phyloP scores from a whole-genome alignment of 108 stramenopile genomes.

The Pseudonitzschia multistriata region DNA sequence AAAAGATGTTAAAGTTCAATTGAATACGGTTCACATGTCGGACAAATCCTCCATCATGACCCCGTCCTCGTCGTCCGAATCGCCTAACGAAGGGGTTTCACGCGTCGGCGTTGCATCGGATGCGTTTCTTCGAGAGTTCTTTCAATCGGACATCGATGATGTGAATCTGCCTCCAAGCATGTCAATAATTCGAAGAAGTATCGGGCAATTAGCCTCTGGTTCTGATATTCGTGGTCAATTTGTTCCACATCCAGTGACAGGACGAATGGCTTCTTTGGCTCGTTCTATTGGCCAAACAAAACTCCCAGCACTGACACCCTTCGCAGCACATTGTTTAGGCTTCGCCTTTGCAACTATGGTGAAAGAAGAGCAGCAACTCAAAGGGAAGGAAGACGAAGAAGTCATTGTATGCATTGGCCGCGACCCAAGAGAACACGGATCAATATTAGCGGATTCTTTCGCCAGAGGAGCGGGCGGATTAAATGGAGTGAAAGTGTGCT shows the following conservation, averaged over 20 bases:
- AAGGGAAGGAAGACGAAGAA: constrained; percentile 10
- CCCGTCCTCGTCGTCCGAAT: background rate
- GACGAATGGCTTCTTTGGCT: constrained; percentile 47
- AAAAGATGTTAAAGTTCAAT: background rate
- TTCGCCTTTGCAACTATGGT: constrained; percentile 51
- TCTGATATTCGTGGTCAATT: constrained; percentile 70
- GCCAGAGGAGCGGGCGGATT: constrained; percentile 61
- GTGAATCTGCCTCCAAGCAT: constrained; percentile 70
- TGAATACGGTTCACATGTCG: background rate
- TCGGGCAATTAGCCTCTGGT: constrained; percentile 53
- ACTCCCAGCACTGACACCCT: constrained; percentile 58
- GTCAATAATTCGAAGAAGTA: constrained; percentile 33
- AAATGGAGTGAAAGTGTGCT: constrained; percentile 41
- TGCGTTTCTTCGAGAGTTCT: constrained; percentile 19
- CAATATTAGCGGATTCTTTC: constrained; percentile 66
- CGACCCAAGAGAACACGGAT: constrained; percentile 73
- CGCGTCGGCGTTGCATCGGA: constrained; percentile 14
- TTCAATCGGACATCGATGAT: constrained; percentile 48
- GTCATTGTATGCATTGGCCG: constrained; percentile 61
- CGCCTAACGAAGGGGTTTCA: background rate
- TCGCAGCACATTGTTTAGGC: constrained; percentile 75
- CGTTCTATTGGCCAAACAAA: constrained; percentile 25
- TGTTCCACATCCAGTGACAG: constrained; percentile 45
- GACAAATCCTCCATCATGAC: background rate
- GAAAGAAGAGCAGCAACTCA: constrained; percentile 5